phyloP scores from a whole-genome alignment of 306 rosid genomes.

The Vigna radiata region DNA sequence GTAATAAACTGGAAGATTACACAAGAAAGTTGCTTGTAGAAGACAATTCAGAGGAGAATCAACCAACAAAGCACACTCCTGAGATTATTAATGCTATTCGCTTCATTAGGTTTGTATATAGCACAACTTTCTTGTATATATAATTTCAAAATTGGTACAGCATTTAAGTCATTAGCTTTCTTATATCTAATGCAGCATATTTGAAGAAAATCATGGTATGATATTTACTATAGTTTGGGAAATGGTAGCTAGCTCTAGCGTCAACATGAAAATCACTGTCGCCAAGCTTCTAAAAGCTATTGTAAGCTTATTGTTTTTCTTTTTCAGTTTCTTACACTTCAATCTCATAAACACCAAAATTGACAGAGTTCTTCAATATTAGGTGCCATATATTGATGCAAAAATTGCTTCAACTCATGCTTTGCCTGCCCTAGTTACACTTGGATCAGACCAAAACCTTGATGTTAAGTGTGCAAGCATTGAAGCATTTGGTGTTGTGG shows the following conservation, averaged over 20 bases:
- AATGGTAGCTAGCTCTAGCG: slow-evolving; percentile 83
- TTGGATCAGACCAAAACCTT: slow-evolving; percentile 83
- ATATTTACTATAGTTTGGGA: slow-evolving; percentile 85
- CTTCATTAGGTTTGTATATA: slow-evolving; percentile 81
- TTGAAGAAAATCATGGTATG: slow-evolving; percentile 74
- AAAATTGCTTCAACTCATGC: slow-evolving; percentile 79
- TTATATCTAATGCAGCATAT: slow-evolving; percentile 65
- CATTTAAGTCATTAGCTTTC: slow-evolving; percentile 35
- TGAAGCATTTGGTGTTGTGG: slow-evolving; percentile 86
- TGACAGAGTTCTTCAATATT: slow-evolving; percentile 42
- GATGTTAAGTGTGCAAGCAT: slow-evolving; percentile 89
- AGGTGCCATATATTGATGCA: slow-evolving; percentile 84
- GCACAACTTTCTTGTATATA: slow-evolving; percentile 5
- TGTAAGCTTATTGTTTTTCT: slow-evolving; percentile 58
- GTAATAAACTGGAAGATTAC: slow-evolving; percentile 63
- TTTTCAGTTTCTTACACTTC: slow-evolving; percentile 36
- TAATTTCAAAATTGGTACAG: slow-evolving; percentile 22
- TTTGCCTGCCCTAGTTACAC: slow-evolving; percentile 86
- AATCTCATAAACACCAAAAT: slow-evolving; percentile 38
- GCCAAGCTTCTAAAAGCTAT: slow-evolving; percentile 75
- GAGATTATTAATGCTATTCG: slow-evolving; percentile 87
- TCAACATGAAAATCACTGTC: slow-evolving; percentile 70
- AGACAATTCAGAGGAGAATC: slow-evolving; percentile 60
- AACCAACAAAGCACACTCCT: slow-evolving; percentile 50
- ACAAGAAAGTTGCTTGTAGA: slow-evolving; percentile 70